Evolutionary conservation across 805 yeast species (phyloP), one percentile per base, ranked within the genome.

Genomic region (Spathaspora hagerdaliae): DNA sequence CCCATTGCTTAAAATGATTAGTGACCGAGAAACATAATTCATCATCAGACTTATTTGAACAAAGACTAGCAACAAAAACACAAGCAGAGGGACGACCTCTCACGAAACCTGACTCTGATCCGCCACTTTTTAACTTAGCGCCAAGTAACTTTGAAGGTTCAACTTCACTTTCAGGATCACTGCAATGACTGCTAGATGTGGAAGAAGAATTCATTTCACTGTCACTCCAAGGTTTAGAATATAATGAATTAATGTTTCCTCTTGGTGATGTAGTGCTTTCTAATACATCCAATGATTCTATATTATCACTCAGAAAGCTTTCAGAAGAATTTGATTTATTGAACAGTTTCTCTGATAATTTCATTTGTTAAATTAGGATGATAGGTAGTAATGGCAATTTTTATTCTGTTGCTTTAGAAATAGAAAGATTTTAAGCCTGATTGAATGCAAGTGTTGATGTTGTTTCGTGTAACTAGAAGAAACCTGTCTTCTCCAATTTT

Each of bases 21-120:
- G 82, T 76, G 5, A 89, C 94, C 0, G 92, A 79, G 31, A 74
- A 60, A 57, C 85, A 78, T 45, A 90, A 72, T 39, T 83, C 82
- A 59, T 85, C 91, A 63, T 90, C 96, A 4, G 83, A 61, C 41
- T 75, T 65, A 36, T 71, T 64, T 0, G 91, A 75, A 7, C 87
- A 77, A 43, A 89, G 77, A 61, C 92, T 82, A 27, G 96, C 96
- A 45, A 88, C 96, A 69, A 89, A 88, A 2, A 88, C 86, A 64
- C 96, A 87, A 1, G 95, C 81, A 0, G 96, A 83, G 12, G 96
- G 96, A 39, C 85, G 74, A 7, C 85, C 87, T 46, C 65, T 57
- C n/a, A 44, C 32, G 31, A 38, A 43, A 24, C 24, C 31, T 15
- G 15, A 13, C 12, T 31, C 41, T 27, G n/a, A 24, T n/a, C 31